Evolutionary conservation across 2,329 filamentous ascomycete species (phyloP), one percentile per base, ranked within the genome.

Genomic region (Phyllachora maydis): DNA sequence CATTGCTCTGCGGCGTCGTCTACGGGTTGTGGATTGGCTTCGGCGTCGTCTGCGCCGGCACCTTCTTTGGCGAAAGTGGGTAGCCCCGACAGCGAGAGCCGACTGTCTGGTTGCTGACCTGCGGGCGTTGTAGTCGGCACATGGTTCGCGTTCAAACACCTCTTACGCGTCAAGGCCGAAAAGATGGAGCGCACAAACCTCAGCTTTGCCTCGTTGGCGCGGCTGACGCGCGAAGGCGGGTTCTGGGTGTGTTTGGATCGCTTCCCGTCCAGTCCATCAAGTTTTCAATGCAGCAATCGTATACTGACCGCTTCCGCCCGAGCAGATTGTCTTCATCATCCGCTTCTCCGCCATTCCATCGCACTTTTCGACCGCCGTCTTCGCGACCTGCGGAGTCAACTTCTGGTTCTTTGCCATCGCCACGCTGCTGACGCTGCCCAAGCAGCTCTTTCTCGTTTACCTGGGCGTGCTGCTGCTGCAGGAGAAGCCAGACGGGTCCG

Each of bases 351-450:
- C 48, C 17, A 42, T 52, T 14, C 48, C 48, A 9, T 45, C 46
- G 8, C 48, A 52, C 31, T 46, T 52, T 32, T 47, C 45, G 4
- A 52, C 48, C 2, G 48, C 48, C n/a, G 46, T 52, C 14, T 52
- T 52, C 28, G 45, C 48, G 7, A 49, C 46, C 14, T 50, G 47
- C 35, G 43, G 48, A 26, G 46, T 52, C 18, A 44, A 41, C 22
- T 52, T 52, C 34, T 49, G 47, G 45, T 32, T 41, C 25, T 52
- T 48, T 23, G 39, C 43, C 26, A 25, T 51, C 22, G 45, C 49
- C 3, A 51, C 47, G 10, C 42, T 50, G 31, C 26, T 51, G 18
- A 49, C 48, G 5, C 37, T 52, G 3, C 48, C 49, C 3, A 52
- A 52, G 30, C 47, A 52, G 29, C 41, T 52, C 26, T 41, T 52